Percentiles rank a stretch among this genome's conserved stretches.
Conservation (phyloP, 2,329 filamentous ascomycete species). For the Bipolaris cookei region DNA sequence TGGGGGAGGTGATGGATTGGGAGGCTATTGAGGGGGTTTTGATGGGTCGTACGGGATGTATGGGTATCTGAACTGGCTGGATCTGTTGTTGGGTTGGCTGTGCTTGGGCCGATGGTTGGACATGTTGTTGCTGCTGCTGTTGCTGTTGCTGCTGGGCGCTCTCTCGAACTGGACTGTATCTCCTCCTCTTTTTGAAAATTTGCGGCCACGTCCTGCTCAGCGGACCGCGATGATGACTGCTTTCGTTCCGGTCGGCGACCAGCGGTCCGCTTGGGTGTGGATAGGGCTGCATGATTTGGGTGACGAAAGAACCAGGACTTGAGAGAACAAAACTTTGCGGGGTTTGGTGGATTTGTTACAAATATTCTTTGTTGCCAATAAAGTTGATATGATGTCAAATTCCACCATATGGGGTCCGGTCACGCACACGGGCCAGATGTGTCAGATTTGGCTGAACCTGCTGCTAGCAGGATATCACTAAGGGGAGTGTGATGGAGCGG, state of each 20-base stretch:
- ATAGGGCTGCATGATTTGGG: conserved; percentile 33
- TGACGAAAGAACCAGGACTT: too few relatives aligned
- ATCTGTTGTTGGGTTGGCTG: conserved; percentile 13
- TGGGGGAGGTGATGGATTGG: conserved; percentile 17
- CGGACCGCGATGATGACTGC: conserved; percentile 33
- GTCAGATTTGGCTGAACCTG: conserved; percentile 6
- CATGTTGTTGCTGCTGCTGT: conserved; percentile 11
- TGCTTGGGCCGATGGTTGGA: conserved; percentile 2
- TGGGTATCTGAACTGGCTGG: conserved; percentile 16
- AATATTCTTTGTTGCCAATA: background rate
- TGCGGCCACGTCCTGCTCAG: conserved; percentile 41
- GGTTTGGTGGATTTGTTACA: background rate
- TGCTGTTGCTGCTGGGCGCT: conserved; percentile 32
- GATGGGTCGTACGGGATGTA: conserved; percentile 25
- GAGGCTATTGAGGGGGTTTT: conserved; percentile 22
- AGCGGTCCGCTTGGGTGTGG: conserved; percentile 19
- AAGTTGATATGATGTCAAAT: background rate
- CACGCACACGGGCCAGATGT: conserved; percentile 3
- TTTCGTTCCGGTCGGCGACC: conserved; percentile 27
- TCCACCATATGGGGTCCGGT: conserved; percentile 4
- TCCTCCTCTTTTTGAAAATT: conserved; percentile 41
- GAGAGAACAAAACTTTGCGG: background rate
- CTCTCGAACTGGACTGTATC: conserved; percentile 40
- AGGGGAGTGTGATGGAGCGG: background rate
- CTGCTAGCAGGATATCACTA: conserved; percentile 5